Evolutionary conservation across 345 rosid genomes (phyloP).

Genomic region (Eutrema japonicum): DNA sequence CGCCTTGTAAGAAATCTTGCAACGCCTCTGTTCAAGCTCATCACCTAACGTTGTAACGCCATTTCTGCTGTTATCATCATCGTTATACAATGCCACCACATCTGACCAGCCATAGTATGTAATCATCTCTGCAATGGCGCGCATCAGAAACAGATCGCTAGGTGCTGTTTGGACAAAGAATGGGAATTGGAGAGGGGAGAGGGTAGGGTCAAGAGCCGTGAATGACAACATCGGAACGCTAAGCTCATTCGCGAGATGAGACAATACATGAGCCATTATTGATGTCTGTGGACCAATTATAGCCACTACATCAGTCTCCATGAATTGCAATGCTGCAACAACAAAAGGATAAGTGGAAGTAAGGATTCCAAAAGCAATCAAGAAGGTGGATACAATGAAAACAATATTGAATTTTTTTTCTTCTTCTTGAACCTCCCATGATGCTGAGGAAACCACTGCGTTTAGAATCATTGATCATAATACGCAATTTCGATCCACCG

Average conservation of each 20-base stretch:
- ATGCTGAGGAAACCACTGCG: constrained; percentile 74
- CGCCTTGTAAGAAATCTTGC: constrained; percentile 74
- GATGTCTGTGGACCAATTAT: constrained; percentile 89
- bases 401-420: neutral
- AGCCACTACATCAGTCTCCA: constrained; percentile 87
- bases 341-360: constrained; percentile 4
- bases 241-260: constrained; percentile 84
- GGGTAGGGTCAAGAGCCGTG: constrained; percentile 79
- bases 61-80: constrained; percentile 84
- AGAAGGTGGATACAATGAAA: constrained; percentile 6
- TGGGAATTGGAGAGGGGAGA: constrained; percentile 87
- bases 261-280: constrained; percentile 78
- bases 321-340: constrained; percentile 66
- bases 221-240: constrained; percentile 80
- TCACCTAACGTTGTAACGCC: constrained; percentile 67
- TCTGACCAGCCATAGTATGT: constrained; percentile 70
- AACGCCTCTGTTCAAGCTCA: constrained; percentile 67
- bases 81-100: constrained; percentile 66
- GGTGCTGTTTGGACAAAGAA: constrained; percentile 95
- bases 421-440: constrained; percentile 57
- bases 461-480: constrained; percentile 61
- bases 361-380: constrained; percentile 11
- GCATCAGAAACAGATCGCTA: constrained; percentile 78
- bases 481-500: constrained; percentile 59
- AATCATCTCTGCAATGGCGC: constrained; percentile 79